These are phyloP conservation scores for Sisymbrium altissimum DNA, from an alignment of 345 rosid species.

Conservation along the genomic window DNA sequence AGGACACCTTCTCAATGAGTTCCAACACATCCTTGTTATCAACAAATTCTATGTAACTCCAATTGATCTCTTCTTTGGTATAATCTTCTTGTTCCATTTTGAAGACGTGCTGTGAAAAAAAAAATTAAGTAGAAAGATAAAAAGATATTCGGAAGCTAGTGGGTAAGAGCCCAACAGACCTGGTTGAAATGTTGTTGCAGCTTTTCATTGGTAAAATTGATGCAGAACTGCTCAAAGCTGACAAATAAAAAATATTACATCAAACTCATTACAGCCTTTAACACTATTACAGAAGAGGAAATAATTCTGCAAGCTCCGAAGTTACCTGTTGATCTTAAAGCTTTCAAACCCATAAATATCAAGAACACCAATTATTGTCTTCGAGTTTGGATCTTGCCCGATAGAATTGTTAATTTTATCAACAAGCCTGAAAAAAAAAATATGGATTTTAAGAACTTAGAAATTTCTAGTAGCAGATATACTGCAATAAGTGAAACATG, in stretches of 20 bases:
- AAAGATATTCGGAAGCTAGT: neutral
- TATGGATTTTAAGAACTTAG: neutral
- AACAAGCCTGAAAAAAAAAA: conserved; percentile 72
- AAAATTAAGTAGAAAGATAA: conserved; percentile 10
- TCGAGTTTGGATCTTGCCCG: conserved; percentile 99
- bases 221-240: conserved; percentile 99
- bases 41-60: conserved; percentile 99
- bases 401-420: conserved; percentile 88
- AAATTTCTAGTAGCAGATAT: neutral
- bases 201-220: conserved; percentile 97
- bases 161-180: conserved; percentile 42
- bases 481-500: neutral
- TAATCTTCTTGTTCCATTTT: conserved; percentile 99
- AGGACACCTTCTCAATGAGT: conserved; percentile 84
- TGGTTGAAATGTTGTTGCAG: conserved; percentile 99
- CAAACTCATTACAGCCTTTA: conserved; percentile 26
- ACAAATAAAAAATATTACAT: neutral
- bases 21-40: conserved; percentile 99
- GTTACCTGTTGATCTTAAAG: conserved; percentile 91
- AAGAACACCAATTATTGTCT: conserved; percentile 91
- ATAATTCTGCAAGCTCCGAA: conserved; percentile 24
- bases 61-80: conserved; percentile 94
- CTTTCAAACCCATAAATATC: conserved; percentile 99
- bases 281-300: neutral
- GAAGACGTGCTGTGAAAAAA: conserved; percentile 80